These are phyloP conservation scores for Nicotiana tomentosiformis DNA, from an alignment of 257 asterid genomes.

Conservation along the genomic window DNA sequence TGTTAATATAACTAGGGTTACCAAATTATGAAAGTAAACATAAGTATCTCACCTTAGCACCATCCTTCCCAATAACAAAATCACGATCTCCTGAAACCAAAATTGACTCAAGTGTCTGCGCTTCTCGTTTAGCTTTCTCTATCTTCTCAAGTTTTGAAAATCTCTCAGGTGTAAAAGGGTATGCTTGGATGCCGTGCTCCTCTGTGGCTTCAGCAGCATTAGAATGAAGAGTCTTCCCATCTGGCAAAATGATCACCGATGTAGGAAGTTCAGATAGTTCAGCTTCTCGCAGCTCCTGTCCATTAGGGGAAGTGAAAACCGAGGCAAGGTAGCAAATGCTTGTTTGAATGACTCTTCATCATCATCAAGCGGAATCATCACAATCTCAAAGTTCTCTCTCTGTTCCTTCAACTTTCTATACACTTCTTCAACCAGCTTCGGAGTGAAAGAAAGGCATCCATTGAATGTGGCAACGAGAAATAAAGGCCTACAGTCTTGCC, in stretches of 20 bases:
- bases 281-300: constrained; percentile 50
- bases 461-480: constrained; percentile 30
- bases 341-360: constrained; percentile 33
- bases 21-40: no score
- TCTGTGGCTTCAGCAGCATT: constrained; percentile 60
- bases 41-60: constrained; percentile 43
- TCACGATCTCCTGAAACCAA: constrained; percentile 50
- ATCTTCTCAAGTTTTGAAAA: constrained; percentile 57
- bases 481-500: constrained; percentile 72
- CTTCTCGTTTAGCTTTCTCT: constrained; percentile 59
- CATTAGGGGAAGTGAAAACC: constrained; percentile 63
- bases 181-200: constrained; percentile 60
- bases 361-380: constrained; percentile 70
- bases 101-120: constrained; percentile 79
- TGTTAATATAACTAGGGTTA: no score
- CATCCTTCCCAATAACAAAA: constrained; percentile 64
- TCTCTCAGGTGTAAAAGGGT: constrained; percentile 73
- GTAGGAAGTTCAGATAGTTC: constrained; percentile 45
- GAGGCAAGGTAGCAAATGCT: constrained; percentile 47
- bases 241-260: constrained; percentile 54
- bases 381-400: constrained; percentile 60
- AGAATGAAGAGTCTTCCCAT: constrained; percentile 68
- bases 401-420: constrained; percentile 43
- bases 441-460: constrained; percentile 41
- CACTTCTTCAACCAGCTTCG: constrained; percentile 40